Evolutionary conservation across 805 yeast genomes (phyloP), one percentile per base, ranked within the genome.

Genomic region (Metschnikowia colocasiae): DNA sequence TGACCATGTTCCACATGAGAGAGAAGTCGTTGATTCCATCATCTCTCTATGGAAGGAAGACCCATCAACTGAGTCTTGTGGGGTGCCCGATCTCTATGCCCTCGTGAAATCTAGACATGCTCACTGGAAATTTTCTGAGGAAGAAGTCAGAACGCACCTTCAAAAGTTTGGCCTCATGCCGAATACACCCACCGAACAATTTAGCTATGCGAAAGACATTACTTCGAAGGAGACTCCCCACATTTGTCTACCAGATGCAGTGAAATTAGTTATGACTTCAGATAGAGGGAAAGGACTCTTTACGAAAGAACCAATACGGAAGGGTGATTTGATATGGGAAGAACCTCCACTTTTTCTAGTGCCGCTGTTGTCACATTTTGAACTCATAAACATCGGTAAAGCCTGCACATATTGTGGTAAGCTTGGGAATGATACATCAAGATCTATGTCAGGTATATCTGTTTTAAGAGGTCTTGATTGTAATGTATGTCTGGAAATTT

Each of bases 401-500:
- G 86, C 87, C 3, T 87, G 96, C 62, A 71, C 87, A 1, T 75
- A 77, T 58, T 87, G 96, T 69, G 88, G 90, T 0, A 74, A 75
- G 39, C 65, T 82, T 1, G 64, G 82, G 32, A 67, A 63, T 32
- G 56, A 63, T 9, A 44, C 63, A 1, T 52, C 59, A 2, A 58
- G 61, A 16, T 55, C 60, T 6, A 54, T 56, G 25, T 55, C 63
- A 48, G 64, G 69, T 2, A 51, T 58, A 4, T 54, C 66, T 3
- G 57, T 71, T 7, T 60, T 75, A 41, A 66, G 62, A 35, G 82
- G 85, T n/a, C 67, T 83, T 40, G 85, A 82, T 53, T 87, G 95
- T 65, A 69, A 74, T 43, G 73, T 74, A 13, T 85, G 92, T 55
- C 62, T 74, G 6, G 85, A 81, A 43, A 68, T 81, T 41, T 87